Evolutionary conservation across 352 stramenopile species (phyloP).

Genomic region (Pseudoperonospora humuli): DNA sequence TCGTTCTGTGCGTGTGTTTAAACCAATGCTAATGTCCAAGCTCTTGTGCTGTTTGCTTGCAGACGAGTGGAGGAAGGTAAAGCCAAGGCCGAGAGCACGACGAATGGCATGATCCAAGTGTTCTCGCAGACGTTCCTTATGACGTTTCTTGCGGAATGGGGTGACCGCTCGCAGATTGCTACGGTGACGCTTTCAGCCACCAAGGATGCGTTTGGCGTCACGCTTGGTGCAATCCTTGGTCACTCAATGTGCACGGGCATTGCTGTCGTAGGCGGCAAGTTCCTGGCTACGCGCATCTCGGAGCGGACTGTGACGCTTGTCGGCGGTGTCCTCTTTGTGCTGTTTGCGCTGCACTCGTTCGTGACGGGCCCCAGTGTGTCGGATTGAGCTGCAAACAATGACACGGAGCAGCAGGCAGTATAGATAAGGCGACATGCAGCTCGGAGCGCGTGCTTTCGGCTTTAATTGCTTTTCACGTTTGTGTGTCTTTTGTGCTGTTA

Average conservation of each 20-base stretch:
- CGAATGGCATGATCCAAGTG: slow-evolving; percentile 77
- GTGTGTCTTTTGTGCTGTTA: slow-evolving; percentile 4
- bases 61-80: slow-evolving; percentile 26
- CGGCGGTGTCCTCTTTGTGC: slow-evolving; percentile 94
- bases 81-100: slow-evolving; percentile 15
- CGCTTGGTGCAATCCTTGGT: slow-evolving; percentile 92
- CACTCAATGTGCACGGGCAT: slow-evolving; percentile 98
- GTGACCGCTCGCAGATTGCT: slow-evolving; percentile 98
- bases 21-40: neutral
- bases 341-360: slow-evolving; percentile 96
- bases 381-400: slow-evolving; percentile 13
- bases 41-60: neutral
- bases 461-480: slow-evolving; percentile 11
- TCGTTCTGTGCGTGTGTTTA: neutral
- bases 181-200: slow-evolving; percentile 96
- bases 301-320: slow-evolving; percentile 95
- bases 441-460: slow-evolving; percentile 9
- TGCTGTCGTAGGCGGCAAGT: slow-evolving; percentile 94
- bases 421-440: slow-evolving; percentile 20
- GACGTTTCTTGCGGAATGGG: slow-evolving; percentile 98
- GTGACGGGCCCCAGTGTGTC: slow-evolving; percentile 67
- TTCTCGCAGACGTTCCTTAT: slow-evolving; percentile 94
- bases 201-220: slow-evolving; percentile 94
- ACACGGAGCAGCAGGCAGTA: slow-evolving; percentile 13
- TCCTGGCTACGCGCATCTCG: slow-evolving; percentile 96